Base-by-base conservation (phyloP, 768 basidiomycete species). In the Pleurotus ostreatus region DNA sequence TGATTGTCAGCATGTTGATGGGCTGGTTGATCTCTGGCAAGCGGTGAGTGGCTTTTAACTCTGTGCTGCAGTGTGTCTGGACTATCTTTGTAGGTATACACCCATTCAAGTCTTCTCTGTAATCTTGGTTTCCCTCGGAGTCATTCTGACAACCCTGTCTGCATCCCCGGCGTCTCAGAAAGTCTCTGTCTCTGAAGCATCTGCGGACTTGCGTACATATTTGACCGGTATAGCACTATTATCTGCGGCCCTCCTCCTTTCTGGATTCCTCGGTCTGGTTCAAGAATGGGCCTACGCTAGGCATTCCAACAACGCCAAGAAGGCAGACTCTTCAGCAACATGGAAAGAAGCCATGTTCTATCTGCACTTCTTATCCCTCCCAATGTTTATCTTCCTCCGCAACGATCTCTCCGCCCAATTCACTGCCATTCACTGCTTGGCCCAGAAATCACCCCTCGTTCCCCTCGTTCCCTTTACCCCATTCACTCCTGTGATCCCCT, bases 301-400 rank as follows among this genome's bases (percentile, higher is more conserved):
- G 30, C 55, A 43, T 53, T 59, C 66, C 52, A 56, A 22, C 57
- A 9, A 45, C n/a, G n/a, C n/a, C n/a, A n/a, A n/a, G n/a, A 4
- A 59, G 54, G 1, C 41, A 11, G 9, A 16, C n/a, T 44, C 20
- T n/a, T 16, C n/a, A 22, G 41, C 3, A 44, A 68, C 81, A 44
- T 97, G 94, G 94, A 83, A 88, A 64, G 94, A 97, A 71, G 86
- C 84, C 49, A 84, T 98, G 82, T 98, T 96, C 73, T 98, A 94
- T 73, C 78, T 91, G 18, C 92, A 94, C 69, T 83, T 86, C 63
- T 80, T 93, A 53, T 82, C 85, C 11, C 76, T 94, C 11, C 92
- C 90, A 5, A 78, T 92, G 76, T 93, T 94, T 72, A 58, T 79
- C 57, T 81, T 82, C 55, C 73, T 89, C 39, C 72, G 82, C 0